Percentiles rank a stretch among this genome's conserved stretches.
Conservation (phyloP, 2,329 filamentous ascomycete species). For the Arthrobotrys pseudoclavata region DNA sequence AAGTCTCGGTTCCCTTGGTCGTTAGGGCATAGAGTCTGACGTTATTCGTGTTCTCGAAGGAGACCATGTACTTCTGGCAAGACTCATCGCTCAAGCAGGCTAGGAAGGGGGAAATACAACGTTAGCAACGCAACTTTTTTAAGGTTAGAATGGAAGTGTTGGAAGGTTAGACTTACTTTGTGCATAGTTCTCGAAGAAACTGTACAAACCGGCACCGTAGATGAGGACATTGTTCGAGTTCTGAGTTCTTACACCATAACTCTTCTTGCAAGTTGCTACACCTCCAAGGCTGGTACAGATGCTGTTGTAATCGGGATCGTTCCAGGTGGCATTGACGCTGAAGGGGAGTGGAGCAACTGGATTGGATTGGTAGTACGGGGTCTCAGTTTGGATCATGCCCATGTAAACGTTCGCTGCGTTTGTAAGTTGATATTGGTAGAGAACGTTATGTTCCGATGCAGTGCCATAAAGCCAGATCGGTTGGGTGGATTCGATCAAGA, state of each 20-base stretch:
- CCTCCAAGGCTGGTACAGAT: slow-evolving; percentile 18
- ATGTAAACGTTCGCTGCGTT: slow-evolving; percentile 85
- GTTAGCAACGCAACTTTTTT: slow-evolving; percentile 32
- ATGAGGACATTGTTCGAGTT: slow-evolving; percentile 63
- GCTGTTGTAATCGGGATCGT: slow-evolving; percentile 43
- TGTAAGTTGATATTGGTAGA: slow-evolving; percentile 85
- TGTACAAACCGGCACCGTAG: slow-evolving; percentile 65
- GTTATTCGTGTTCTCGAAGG: slow-evolving; percentile 38
- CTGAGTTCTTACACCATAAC: slow-evolving; percentile 63
- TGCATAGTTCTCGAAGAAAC: slow-evolving; percentile 64
- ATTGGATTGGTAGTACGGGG: slow-evolving; percentile 74
- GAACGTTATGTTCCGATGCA: slow-evolving; percentile 70
- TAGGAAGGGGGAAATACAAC: slow-evolving; percentile 8
- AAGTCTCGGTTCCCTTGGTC: slow-evolving; percentile 38
- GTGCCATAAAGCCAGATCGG: slow-evolving; percentile 72
- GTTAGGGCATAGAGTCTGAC: slow-evolving; percentile 46
- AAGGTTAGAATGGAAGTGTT: neutral
- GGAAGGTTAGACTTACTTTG: slow-evolving; percentile 28
- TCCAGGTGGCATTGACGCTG: slow-evolving; percentile 62
- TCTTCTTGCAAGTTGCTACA: slow-evolving; percentile 63
- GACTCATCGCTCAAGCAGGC: slow-evolving; percentile 51
- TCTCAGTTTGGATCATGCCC: slow-evolving; percentile 88
- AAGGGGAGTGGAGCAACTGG: slow-evolving; percentile 67
- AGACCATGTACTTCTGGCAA: slow-evolving; percentile 54
- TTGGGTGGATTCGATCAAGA: slow-evolving; percentile 68